Percentiles rank a stretch among this genome's conserved stretches.
These are phyloP conservation scores for Drechslerella stenobrocha DNA, from an alignment of 2,329 filamentous ascomycete species.

Conservation along the genomic window DNA sequence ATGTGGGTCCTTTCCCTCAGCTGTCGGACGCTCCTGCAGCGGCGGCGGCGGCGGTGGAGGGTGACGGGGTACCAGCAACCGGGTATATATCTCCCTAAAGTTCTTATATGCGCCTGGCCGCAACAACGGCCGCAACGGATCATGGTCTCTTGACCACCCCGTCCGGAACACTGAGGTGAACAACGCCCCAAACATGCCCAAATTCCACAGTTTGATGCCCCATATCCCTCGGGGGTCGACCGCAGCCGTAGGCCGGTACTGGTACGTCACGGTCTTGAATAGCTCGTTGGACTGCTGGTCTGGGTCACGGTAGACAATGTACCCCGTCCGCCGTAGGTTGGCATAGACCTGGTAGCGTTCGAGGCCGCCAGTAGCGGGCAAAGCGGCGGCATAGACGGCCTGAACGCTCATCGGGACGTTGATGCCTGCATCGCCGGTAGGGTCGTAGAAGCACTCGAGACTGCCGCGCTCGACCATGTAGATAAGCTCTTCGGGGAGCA, in stretches of 20 bases:
- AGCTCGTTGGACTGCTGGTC: constrained; percentile 30
- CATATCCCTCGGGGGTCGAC: constrained; percentile 6
- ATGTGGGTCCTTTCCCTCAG: neutral
- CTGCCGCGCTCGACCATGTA: constrained; percentile 86
- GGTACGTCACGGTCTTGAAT: constrained; percentile 51
- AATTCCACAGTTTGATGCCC: constrained; percentile 8
- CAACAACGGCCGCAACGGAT: constrained; percentile 30
- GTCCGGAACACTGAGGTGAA: constrained; percentile 17
- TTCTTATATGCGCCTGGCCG: constrained; percentile 25
- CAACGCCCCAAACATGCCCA: constrained; percentile 33
- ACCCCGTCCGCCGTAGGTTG: constrained; percentile 79
- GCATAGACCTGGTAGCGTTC: constrained; percentile 88
- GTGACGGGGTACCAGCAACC: constrained; percentile 22
- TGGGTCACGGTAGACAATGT: constrained; percentile 63
- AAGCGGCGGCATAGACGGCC: constrained; percentile 71
- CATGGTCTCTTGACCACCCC: constrained; percentile 21
- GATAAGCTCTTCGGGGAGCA: constrained; percentile 87
- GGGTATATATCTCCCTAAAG: constrained; percentile 31
- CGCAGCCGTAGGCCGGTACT: constrained; percentile 26
- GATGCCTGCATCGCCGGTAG: constrained; percentile 48
- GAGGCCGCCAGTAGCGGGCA: constrained; percentile 59
- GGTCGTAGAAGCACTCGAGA: constrained; percentile 72
- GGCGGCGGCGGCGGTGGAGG: constrained; percentile 46
- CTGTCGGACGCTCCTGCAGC: too few relatives aligned
- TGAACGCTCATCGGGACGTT: constrained; percentile 82